Evolutionary conservation across 2,329 filamentous ascomycete species (phyloP), one percentile per base, ranked within the genome.

Genomic region (Decorospora gaudefroyi): DNA sequence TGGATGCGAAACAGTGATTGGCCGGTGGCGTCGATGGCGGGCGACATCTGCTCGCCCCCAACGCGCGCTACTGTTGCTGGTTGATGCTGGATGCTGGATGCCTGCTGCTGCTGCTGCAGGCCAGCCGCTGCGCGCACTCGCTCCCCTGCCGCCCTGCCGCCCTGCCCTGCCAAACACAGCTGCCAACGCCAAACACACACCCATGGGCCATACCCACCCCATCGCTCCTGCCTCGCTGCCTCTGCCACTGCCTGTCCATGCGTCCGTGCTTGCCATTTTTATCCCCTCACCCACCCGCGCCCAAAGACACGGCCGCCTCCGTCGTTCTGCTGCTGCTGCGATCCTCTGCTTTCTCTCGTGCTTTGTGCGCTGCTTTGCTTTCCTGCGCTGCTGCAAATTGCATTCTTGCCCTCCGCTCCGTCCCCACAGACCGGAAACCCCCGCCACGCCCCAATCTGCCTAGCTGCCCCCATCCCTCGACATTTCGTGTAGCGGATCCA

Each of bases 401-500:
- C 22, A 18, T 13, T 12, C 29, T 12, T 29, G 9, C 16, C n/a
- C 37, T 15, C 32, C 22, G 42, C 25, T 30, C 41, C 42, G 31
- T 42, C 25, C 19, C 34, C 29, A 22, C 45, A 29, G 35, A 27
- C 40, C 42, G 29, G 37, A 22, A 41, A 28, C 35, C 42, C 32
- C 39, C 41, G 42, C 33, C 46, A 28, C 28, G 39, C 34, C 28
- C 38, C 26, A 44, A 57, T 54, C 38, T 44, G 48, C 54, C 57
- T 58, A 53, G 55, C 63, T 63, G 56, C 45, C 39, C 51, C 57
- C 57, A 55, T 61, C 57, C 59, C 57, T 62, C 62, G 60, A 68
- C 67, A 56, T 53, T 44, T 59, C 53, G 62, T 64, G 66, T 70
- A 58, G 60, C 65, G 61, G 59, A 59, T 57, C n/a, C n/a, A n/a